These are phyloP conservation scores for Aureobasidium sp. DNA, from an alignment of 2,329 filamentous ascomycete genomes.

Conservation along the genomic window DNA sequence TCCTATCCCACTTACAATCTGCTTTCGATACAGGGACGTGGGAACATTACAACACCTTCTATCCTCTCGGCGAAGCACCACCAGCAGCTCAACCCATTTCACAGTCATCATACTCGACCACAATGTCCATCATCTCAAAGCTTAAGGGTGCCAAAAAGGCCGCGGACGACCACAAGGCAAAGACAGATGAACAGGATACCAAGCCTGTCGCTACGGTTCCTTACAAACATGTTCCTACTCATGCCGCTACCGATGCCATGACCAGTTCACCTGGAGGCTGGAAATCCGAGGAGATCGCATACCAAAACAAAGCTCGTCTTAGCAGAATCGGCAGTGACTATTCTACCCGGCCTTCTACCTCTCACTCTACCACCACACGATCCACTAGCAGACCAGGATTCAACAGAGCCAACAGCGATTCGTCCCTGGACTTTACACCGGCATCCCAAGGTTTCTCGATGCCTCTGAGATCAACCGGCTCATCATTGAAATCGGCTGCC, in stretches of 20 bases:
- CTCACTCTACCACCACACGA: not conserved
- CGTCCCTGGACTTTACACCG: conserved; percentile 9
- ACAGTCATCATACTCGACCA: not conserved
- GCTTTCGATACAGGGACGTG: not conserved
- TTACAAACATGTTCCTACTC: conserved; percentile 25
- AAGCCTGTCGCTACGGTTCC: conserved; percentile 14
- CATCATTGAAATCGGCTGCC: not conserved
- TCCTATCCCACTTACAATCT: not conserved
- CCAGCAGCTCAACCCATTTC: no score
- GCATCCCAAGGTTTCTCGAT: not conserved
- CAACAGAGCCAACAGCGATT: conserved; percentile 9
- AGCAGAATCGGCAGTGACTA: conserved; percentile 14
- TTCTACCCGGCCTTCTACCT: conserved; percentile 12
- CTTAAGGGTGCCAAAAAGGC: conserved; percentile 28
- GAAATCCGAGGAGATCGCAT: conserved; percentile 8
- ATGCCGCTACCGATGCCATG: conserved; percentile 26
- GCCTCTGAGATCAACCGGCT: conserved; percentile 3
- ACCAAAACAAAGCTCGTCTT: conserved; percentile 12
- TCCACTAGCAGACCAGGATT: conserved; percentile 3
- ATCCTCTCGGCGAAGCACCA: not conserved
- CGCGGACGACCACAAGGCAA: conserved; percentile 24
- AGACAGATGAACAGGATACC: conserved; percentile 1
- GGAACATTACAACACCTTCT: not conserved
- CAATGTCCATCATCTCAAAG: conserved; percentile 30
- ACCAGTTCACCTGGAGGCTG: conserved; percentile 12